Conservation (phyloP, 1,284 basidiomycete genomes). For the Microbotryum intermedium region DNA sequence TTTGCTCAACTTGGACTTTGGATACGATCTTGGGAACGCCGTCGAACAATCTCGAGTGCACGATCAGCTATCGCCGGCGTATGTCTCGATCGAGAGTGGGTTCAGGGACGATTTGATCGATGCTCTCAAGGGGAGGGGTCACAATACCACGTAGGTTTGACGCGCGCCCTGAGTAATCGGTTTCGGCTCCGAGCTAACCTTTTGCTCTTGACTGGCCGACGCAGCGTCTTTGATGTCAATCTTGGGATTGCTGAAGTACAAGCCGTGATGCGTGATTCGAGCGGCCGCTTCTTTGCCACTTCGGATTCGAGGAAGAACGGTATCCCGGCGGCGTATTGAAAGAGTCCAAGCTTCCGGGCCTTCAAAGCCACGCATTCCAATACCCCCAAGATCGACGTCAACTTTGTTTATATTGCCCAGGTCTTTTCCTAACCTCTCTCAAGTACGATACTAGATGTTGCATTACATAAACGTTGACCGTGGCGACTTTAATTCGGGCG, state of each 20-base stretch:
- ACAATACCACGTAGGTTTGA: constrained; percentile 51
- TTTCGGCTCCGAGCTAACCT: background rate
- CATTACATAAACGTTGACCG: too few relatives aligned
- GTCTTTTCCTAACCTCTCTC: too few relatives aligned
- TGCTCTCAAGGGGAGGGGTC: constrained; percentile 55
- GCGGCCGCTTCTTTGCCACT: constrained; percentile 21
- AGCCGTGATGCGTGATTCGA: constrained; percentile 46
- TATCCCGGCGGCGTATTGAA: too few relatives aligned
- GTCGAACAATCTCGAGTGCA: constrained; percentile 85
- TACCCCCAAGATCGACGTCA: too few relatives aligned
- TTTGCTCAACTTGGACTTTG: constrained; percentile 72
- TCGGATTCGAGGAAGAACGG: background rate
- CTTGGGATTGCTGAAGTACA: constrained; percentile 63
- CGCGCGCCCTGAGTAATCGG: background rate
- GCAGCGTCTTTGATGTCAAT: constrained; percentile 43
- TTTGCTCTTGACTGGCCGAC: constrained; percentile 44
- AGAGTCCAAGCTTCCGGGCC: too few relatives aligned
- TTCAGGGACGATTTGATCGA: constrained; percentile 51
- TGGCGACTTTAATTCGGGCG: too few relatives aligned
- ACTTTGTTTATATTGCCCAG: too few relatives aligned
- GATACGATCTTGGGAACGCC: constrained; percentile 65
- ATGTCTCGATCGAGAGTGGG: constrained; percentile 56
- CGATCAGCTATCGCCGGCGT: constrained; percentile 72
- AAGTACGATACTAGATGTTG: too few relatives aligned
- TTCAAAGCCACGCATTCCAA: too few relatives aligned